phyloP scores from a whole-genome alignment of 352 stramenopile species.

The Phytophthora boehmeriae region DNA sequence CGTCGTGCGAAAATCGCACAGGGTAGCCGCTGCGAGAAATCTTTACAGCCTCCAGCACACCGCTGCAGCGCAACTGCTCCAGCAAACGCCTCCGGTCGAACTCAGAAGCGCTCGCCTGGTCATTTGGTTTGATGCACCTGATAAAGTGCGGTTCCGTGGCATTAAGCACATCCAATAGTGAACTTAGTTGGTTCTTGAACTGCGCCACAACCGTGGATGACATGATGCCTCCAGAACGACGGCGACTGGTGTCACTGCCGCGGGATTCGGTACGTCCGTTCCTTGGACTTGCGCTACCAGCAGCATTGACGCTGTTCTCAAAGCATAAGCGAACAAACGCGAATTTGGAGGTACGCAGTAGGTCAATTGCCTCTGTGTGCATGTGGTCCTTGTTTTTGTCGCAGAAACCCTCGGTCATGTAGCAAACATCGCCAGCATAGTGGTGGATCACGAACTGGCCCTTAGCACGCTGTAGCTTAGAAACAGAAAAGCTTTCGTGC shows the following conservation, averaged over 20 bases:
- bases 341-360: conserved; percentile 70
- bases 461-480: conserved; percentile 79
- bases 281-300: conserved; percentile 23
- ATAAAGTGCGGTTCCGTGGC: conserved; percentile 94
- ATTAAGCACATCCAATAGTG: conserved; percentile 94
- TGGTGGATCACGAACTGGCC: conserved; percentile 88
- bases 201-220: conserved; percentile 88
- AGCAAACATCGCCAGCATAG: conserved; percentile 87
- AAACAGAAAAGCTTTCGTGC: conserved; percentile 71
- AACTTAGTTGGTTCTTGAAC: conserved; percentile 94
- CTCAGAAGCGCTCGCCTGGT: conserved; percentile 54
- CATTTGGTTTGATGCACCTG: conserved; percentile 91
- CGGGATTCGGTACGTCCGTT: conserved; percentile 30
- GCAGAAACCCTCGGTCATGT: conserved; percentile 81
- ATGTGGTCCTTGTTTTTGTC: conserved; percentile 93
- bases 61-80: conserved; percentile 88
- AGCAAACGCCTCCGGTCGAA: conserved; percentile 77
- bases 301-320: conserved; percentile 37
- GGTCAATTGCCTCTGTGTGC: conserved; percentile 76
- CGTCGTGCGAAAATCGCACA: conserved; percentile 94
- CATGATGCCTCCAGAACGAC: conserved; percentile 75
- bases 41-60: conserved; percentile 89
- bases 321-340: conserved; percentile 80
- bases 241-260: conserved; percentile 47
- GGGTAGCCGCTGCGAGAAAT: conserved; percentile 91